Conservation (phyloP, 78 protist species). For the Pigoraptor vietnamica region DNA sequence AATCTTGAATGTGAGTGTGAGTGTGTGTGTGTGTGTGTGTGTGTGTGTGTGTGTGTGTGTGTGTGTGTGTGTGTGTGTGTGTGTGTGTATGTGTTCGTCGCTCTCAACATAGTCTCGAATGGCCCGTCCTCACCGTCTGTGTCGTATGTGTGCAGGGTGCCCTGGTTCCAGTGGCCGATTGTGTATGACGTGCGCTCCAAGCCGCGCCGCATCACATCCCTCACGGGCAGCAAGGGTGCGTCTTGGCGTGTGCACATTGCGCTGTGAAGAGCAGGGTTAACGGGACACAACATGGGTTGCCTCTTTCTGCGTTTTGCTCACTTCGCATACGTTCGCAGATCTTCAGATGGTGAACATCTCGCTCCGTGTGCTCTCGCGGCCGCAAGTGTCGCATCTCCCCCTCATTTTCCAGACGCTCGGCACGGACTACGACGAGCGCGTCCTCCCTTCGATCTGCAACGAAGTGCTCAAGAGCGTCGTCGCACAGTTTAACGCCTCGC, state of each 20-base stretch:
- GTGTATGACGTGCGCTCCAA: conserved; percentile 77
- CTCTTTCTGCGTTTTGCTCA: not conserved
- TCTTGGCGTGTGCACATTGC: not conserved
- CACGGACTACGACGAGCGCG: conserved; percentile 82
- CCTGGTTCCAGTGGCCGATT: conserved; percentile 74
- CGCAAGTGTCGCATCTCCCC: conserved; percentile 49
- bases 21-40: too few relatives aligned
- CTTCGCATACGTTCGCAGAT: conserved; percentile 36
- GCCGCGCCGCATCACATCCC: conserved; percentile 70
- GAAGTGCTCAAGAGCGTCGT: conserved; percentile 89
- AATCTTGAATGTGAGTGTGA: not conserved
- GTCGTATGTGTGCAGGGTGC: conserved; percentile 14
- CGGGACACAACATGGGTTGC: too few relatives aligned
- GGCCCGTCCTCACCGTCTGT: too few relatives aligned
- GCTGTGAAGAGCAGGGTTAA: too few relatives aligned
- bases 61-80: not conserved
- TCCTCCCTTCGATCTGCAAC: conserved; percentile 86
- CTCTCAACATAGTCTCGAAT: too few relatives aligned
- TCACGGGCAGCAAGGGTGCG: conserved; percentile 81
- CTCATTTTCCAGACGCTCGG: conserved; percentile 71
- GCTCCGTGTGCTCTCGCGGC: conserved; percentile 81
- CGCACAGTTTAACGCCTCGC: conserved; percentile 94
- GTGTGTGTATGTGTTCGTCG: not conserved
- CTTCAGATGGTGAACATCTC: conserved; percentile 87
- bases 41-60: not conserved